These are phyloP conservation scores for Nicotiana paniculata DNA, from an alignment of 257 asterid genomes.

Conservation along the genomic window DNA sequence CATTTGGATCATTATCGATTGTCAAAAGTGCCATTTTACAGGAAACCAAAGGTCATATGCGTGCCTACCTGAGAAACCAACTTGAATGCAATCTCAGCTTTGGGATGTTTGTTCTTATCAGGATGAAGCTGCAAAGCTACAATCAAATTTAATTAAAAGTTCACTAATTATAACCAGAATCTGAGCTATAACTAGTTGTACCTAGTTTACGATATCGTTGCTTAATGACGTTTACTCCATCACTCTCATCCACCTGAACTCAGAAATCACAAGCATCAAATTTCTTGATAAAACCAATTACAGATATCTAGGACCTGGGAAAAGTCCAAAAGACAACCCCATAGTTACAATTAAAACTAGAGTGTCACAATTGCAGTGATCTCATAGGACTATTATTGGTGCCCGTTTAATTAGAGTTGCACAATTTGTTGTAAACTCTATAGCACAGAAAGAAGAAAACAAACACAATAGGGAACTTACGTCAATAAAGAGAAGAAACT, in stretches of 20 bases:
- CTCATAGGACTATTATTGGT: background rate
- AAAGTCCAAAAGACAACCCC: too few relatives aligned
- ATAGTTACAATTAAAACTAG: background rate
- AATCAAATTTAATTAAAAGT: background rate
- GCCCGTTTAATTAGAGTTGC: too few relatives aligned
- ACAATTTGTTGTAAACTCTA: too few relatives aligned
- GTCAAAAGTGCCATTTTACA: background rate
- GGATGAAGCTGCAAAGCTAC: constrained; percentile 83
- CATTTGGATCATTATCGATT: background rate
- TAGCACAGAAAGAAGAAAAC: background rate
- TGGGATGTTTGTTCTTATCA: constrained; percentile 72
- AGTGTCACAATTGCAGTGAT: background rate
- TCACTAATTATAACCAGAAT: background rate
- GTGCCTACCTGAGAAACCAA: constrained; percentile 59
- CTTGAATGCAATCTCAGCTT: constrained; percentile 78
- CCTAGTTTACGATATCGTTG: constrained; percentile 64
- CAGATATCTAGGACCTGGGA: background rate
- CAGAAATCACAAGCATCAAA: background rate
- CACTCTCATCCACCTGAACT: constrained; percentile 56
- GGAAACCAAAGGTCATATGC: background rate
- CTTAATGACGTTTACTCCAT: constrained; percentile 36
- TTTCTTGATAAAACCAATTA: background rate
- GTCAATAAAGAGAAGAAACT: background rate
- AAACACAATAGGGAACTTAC: background rate
- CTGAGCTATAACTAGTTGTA: background rate